phyloP scores from a whole-genome alignment of 2,329 filamentous ascomycete genomes.

The Cryoendolithus antarcticus region DNA sequence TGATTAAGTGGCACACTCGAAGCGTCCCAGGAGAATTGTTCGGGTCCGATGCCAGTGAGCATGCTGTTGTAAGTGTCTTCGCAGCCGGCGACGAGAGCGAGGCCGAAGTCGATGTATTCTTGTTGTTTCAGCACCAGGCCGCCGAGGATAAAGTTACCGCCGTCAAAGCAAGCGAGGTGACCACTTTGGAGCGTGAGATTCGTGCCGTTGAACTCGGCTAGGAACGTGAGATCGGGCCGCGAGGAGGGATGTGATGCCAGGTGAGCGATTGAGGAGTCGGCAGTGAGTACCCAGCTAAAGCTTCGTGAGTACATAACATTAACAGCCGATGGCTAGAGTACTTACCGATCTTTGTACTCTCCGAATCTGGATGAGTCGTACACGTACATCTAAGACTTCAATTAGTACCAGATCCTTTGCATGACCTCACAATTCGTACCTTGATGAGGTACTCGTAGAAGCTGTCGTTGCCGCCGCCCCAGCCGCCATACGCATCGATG shows the following conservation, averaged over 20 bases:
- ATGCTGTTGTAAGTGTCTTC: conserved; percentile 60
- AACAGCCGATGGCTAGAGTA: too few species aligned
- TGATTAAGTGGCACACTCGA: conserved; percentile 19
- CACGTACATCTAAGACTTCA: conserved; percentile 50
- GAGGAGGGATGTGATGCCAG: conserved; percentile 55
- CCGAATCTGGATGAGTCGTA: conserved; percentile 57
- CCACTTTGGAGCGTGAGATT: conserved; percentile 27
- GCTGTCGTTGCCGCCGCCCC: conserved; percentile 65
- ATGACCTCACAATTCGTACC: background rate
- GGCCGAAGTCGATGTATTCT: conserved; percentile 61
- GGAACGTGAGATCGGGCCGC: conserved; percentile 60
- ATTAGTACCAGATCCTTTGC: background rate
- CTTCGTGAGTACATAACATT: conserved; percentile 14
- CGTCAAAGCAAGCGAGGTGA: conserved; percentile 65
- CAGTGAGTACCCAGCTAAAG: conserved; percentile 53
- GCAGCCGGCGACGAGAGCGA: conserved; percentile 60
- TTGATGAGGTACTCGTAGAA: conserved; percentile 89
- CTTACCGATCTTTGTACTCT: conserved; percentile 47
- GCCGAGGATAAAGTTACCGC: conserved; percentile 74
- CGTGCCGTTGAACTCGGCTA: conserved; percentile 44
- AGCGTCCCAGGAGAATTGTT: conserved; percentile 35
- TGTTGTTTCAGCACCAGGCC: conserved; percentile 55
- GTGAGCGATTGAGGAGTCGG: conserved; percentile 61
- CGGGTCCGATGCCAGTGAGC: conserved; percentile 63
- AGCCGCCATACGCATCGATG: conserved; percentile 55